These are phyloP conservation scores for Ceratocystis huliohia DNA, from an alignment of 2,329 filamentous ascomycete species.

Conservation along the genomic window DNA sequence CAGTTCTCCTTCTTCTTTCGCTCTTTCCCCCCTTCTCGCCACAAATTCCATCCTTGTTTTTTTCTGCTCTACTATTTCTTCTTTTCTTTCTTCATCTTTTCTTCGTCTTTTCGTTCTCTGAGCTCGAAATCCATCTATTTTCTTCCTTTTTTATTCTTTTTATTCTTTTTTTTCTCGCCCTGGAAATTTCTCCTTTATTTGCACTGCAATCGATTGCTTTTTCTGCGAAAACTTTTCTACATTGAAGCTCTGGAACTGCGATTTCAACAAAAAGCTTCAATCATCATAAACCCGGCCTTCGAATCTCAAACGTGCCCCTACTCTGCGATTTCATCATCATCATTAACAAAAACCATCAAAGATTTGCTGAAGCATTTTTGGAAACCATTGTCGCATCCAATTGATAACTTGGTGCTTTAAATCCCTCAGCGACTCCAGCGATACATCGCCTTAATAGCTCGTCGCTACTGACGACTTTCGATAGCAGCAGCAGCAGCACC, in stretches of 20 bases:
- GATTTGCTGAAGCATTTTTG: neutral
- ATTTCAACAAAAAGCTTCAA: neutral
- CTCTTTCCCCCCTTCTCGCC: neutral
- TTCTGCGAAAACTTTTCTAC: neutral
- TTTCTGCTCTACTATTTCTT: neutral
- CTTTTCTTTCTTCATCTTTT: neutral
- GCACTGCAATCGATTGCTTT: neutral
- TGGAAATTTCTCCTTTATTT: neutral
- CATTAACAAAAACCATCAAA: neutral
- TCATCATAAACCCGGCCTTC: neutral
- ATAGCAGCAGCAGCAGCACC: neutral
- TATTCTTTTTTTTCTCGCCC: conserved; percentile 3
- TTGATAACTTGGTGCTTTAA: too few species aligned
- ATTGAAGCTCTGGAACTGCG: neutral
- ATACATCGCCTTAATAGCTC: neutral
- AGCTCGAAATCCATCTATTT: neutral
- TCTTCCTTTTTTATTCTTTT: conserved; percentile 3
- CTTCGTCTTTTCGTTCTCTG: neutral
- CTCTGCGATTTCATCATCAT: neutral
- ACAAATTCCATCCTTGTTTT: conserved; percentile 8
- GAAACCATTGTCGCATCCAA: neutral
- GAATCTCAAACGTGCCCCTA: neutral
- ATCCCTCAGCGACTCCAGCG: neutral
- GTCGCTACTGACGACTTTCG: neutral
- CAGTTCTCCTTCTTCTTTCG: neutral